These are phyloP conservation scores for Lachancea waltii DNA, from an alignment of 805 yeast genomes.

Conservation along the genomic window DNA sequence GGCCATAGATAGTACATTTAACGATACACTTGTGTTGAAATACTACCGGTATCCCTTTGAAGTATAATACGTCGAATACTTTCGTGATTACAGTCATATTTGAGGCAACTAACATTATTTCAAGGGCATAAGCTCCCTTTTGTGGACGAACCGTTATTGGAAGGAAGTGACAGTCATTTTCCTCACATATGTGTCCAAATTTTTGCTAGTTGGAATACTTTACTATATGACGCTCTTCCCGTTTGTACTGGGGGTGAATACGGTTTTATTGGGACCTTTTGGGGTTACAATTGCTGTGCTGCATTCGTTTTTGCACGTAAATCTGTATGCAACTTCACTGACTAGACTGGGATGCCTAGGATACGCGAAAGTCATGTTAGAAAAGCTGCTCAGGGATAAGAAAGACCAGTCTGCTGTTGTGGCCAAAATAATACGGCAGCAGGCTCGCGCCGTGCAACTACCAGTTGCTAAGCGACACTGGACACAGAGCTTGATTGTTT, in stretches of 20 bases:
- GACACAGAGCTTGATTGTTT: not conserved
- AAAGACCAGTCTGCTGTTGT: not conserved
- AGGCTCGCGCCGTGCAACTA: not conserved
- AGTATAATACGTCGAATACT: not conserved
- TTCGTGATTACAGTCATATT: no score
- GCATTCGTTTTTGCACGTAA: conserved; percentile 5
- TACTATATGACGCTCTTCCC: conserved; percentile 3
- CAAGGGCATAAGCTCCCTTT: conserved; percentile 1
- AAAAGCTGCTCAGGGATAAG: not conserved
- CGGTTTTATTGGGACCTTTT: conserved; percentile 4
- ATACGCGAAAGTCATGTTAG: conserved; percentile 1
- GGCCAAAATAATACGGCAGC: not conserved
- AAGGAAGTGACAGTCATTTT: conserved; percentile 4
- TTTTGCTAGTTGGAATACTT: not conserved
- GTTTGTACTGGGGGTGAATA: conserved; percentile 4
- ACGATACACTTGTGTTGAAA: not conserved
- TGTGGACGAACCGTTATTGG: conserved; percentile 3
- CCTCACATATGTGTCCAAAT: conserved; percentile 3
- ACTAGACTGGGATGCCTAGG: conserved; percentile 2
- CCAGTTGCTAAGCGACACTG: conserved; percentile 1
- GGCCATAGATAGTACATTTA: conserved; percentile 4
- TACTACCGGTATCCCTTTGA: conserved; percentile 3
- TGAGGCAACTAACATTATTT: not conserved
- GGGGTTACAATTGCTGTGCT: conserved; percentile 6
- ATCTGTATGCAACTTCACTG: conserved; percentile 2